Conservation (phyloP, 208 protist genomes). For the Acanthamoeba castellanii region DNA sequence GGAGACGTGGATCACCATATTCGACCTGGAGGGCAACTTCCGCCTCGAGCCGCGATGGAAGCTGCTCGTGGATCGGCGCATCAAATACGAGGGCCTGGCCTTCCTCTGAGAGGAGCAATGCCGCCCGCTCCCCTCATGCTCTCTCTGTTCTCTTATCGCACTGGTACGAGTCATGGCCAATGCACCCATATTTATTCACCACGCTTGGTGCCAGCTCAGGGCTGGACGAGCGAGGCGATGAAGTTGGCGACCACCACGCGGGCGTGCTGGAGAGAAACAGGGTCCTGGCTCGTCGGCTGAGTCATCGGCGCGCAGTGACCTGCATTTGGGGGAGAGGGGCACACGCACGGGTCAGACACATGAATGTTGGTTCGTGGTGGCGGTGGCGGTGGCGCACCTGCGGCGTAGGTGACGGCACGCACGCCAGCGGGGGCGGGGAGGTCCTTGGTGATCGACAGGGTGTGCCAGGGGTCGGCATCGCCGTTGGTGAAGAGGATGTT, state of each 20-base stretch:
- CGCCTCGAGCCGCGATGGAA: conserved; percentile 66
- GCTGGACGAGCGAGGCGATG: conserved; percentile 22
- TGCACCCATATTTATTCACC: not conserved
- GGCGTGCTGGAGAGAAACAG: not conserved
- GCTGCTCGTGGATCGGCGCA: conserved; percentile 34
- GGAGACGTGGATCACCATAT: conserved; percentile 70
- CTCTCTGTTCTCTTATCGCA: not conserved
- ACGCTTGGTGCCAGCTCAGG: not conserved
- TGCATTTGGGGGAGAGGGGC: not conserved
- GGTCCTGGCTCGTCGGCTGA: conserved; percentile 41
- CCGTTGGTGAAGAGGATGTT: conserved; percentile 70
- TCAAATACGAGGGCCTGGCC: conserved; percentile 67
- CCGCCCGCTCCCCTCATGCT: not conserved
- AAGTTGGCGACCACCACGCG: conserved; percentile 41
- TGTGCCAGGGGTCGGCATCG: conserved; percentile 39
- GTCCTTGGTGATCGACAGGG: conserved; percentile 51
- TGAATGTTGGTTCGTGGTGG: not conserved
- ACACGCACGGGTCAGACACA: not conserved
- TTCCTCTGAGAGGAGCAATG: conserved; percentile 11
- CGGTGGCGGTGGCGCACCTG: not conserved
- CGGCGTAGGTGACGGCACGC: conserved; percentile 34
- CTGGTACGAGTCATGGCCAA: not conserved
- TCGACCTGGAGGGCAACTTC: conserved; percentile 71
- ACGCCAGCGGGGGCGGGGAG: not conserved
- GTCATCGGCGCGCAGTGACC: conserved; percentile 70